Evolutionary conservation across 108 stramenopile species (phyloP).

Genomic region (Cylindrotheca fusiformis): DNA sequence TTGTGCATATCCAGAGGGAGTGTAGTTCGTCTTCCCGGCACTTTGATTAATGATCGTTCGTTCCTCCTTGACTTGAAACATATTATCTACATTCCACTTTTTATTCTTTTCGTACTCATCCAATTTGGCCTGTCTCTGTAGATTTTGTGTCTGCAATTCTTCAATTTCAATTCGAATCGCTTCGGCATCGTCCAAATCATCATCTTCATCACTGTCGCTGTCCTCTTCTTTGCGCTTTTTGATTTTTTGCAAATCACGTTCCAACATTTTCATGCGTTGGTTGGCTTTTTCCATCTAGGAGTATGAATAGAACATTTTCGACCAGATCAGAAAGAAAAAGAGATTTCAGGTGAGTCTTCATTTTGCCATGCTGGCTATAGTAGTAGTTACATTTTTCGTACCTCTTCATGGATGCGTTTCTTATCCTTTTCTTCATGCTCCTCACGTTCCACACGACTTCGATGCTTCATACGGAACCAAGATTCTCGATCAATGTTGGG

Average conservation of each 20-base stretch:
- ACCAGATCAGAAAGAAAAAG: neutral
- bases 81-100: slow-evolving; percentile 98
- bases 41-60: slow-evolving; percentile 86
- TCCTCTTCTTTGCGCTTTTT: slow-evolving; percentile 21
- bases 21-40: slow-evolving; percentile 66
- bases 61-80: slow-evolving; percentile 92
- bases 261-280: slow-evolving; percentile 80
- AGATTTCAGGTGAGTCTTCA: neutral
- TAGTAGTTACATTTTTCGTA: too few relatives aligned
- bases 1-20: slow-evolving; percentile 66
- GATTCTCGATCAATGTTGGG: slow-evolving; percentile 98
- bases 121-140: slow-evolving; percentile 61
- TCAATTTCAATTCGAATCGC: slow-evolving; percentile 76
- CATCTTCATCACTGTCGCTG: slow-evolving; percentile 58
- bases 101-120: slow-evolving; percentile 95
- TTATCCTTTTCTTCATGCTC: slow-evolving; percentile 88
- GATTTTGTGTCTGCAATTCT: slow-evolving; percentile 65
- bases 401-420: slow-evolving; percentile 71
- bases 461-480: slow-evolving; percentile 96
- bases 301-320: neutral
- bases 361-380: too few relatives aligned
- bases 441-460: slow-evolving; percentile 92
- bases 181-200: slow-evolving; percentile 84
- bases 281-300: slow-evolving; percentile 74
- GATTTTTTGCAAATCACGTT: slow-evolving; percentile 55